Base-by-base conservation (phyloP, 768 basidiomycete species). In the Hericium alpestre region DNA sequence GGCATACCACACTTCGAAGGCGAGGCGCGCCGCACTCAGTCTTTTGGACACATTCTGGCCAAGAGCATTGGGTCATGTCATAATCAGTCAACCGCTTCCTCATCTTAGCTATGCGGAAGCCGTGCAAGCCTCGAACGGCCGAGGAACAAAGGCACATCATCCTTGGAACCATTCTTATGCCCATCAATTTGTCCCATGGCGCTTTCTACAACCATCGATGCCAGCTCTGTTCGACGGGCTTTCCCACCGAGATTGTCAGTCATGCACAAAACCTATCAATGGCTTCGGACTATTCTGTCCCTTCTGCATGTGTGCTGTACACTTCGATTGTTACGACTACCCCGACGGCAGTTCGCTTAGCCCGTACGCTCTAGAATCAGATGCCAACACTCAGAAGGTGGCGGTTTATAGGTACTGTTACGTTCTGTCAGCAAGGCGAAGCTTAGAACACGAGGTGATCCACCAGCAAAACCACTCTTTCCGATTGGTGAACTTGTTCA, bases 241-340 rank as follows among this genome's bases (percentile, higher is more conserved):
- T 39, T 69, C 76, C 23, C 71, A 73, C 16, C 66, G 71, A 49
- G 71, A 74, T 38, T 93, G 90, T 65, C 72, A 74, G 12, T 75
- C 74, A 15, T 92, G 88, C 63, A 66, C 70, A 13, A 73, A 71
- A 23, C 61, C 69, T 12, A 78, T 91, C 47, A 65, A 67, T 43
- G 88, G 83, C n/a, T 88, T 87, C 64, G 86, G 83, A 5, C 71
- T 93, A 6, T 67, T 83, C 11, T 92, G 90, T 64, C 77, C 84
- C 0, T 76, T 84, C 51, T 90, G 90, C 68, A 73, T 79, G 66
- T 85, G 81, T 58, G 70, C 75, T 1, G 79, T 88, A 7, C 90
- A 93, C 67, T 80, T 89, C 57, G 81, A 84, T 60, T 93, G 90
- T 71, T 90, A 89, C 63, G 82, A 87, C 61, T 75, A 82, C 58